Evolutionary conservation across 495 filamentous ascomycete genomes (phyloP), one percentile per base, ranked within the genome.

Genomic region (Penicillium fimorum): DNA sequence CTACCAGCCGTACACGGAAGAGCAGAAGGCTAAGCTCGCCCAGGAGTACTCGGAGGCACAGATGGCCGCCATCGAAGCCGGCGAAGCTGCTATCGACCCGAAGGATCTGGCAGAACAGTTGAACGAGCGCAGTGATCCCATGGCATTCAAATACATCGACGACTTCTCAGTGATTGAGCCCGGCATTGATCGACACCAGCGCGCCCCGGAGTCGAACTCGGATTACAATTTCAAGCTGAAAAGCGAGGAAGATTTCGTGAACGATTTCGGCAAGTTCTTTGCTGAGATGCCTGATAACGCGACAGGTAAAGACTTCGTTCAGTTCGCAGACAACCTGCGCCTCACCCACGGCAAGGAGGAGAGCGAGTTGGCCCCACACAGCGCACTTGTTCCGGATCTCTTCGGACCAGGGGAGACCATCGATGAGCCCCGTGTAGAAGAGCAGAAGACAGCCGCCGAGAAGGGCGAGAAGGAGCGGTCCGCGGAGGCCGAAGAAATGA

Each of bases 41-140:
- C 75, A 83, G 59, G 76, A 79, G 55, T 97, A 96, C 78, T 88
- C 89, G 6, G 80, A 86, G 13, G 81, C 85, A 57, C 94, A 98
- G 73, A 76, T 96, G 56, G 78, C 77, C n/a, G 89, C 91, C 44
- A 85, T 98, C 71, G 79, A 91, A 72, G 91, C 88, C 50, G 94
- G 88, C 56, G 94, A 98, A 72, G 78, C 80, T 10, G 84, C 89
- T 55, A 88, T 98, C 71, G 82, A 90, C 71, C 82, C 87, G 15
- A 73, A 81, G 56, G 91, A 98, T 71, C 70, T 97, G 66, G 81
- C 83, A 8, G 80, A 84, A 37, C 87, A 92, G 70, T 86, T 85
- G 48, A 77, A 79, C 4, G 65, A 87, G 46, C 85, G 88, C 45
- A 71, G 68, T 41, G 94, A 97, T 69, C 80, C 86, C 10, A 87